Evolutionary conservation across 495 filamentous ascomycete species (phyloP).

Genomic region (Penicillium robsamsonii): DNA sequence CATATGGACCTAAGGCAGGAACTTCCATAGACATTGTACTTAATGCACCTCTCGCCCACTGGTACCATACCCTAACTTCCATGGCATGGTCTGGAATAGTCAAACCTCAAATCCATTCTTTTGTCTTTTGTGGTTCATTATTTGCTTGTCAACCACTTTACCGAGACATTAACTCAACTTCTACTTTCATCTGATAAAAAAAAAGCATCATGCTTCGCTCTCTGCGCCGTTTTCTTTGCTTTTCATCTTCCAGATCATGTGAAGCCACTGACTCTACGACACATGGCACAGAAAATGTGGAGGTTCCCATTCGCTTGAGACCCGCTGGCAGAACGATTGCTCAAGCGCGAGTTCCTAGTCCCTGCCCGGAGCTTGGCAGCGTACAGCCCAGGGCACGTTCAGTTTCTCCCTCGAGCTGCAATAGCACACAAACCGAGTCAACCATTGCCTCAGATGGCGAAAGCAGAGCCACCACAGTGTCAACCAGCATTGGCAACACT

Average conservation of each 20-base stretch:
- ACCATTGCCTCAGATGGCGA: slow-evolving; percentile 17
- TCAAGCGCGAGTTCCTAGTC: slow-evolving; percentile 7
- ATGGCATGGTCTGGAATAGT: background rate
- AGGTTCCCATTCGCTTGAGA: slow-evolving; percentile 10
- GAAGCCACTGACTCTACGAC: background rate
- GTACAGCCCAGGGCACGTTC: background rate
- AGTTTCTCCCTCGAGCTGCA: slow-evolving; percentile 5
- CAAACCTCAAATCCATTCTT: background rate
- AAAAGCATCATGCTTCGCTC: slow-evolving; percentile 15
- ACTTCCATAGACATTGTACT: background rate
- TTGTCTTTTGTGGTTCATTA: background rate
- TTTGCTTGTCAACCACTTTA: background rate
- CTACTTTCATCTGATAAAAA: background rate
- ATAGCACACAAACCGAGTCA: slow-evolving; percentile 11
- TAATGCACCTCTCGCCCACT: background rate
- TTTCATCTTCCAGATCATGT: slow-evolving; percentile 7
- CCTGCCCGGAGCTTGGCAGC: background rate
- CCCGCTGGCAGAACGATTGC: background rate
- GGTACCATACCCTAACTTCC: background rate
- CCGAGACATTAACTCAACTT: background rate
- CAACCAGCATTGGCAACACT: slow-evolving; percentile 16
- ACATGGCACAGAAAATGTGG: background rate
- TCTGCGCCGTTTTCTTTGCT: slow-evolving; percentile 22
- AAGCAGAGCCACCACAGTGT: slow-evolving; percentile 15
- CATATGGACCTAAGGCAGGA: background rate